Conservation (phyloP, 106 monocot genomes). For the Dioscorea alata region DNA sequence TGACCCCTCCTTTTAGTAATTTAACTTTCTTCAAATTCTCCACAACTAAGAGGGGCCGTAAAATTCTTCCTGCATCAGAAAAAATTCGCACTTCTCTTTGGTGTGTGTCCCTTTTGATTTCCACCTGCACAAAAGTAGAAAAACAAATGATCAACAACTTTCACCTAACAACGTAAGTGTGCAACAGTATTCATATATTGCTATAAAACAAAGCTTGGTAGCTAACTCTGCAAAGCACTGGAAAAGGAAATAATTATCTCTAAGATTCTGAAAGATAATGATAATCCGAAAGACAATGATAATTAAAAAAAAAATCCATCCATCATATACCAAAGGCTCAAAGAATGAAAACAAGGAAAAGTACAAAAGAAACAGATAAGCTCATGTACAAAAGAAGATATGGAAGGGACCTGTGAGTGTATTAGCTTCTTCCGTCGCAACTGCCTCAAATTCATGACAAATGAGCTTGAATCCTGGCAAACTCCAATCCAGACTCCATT, state of each 20-base stretch:
- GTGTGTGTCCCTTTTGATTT: slow-evolving; percentile 79
- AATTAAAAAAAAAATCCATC: too few species aligned
- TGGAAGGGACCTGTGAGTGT: slow-evolving; percentile 46
- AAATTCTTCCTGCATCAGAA: slow-evolving; percentile 77
- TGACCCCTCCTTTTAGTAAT: slow-evolving; percentile 32
- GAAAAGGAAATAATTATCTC: too few species aligned
- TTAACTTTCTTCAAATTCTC: slow-evolving; percentile 70
- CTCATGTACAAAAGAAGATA: not conserved
- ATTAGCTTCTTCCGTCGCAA: slow-evolving; percentile 50
- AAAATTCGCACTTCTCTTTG: slow-evolving; percentile 79
- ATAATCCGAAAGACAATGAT: too few species aligned
- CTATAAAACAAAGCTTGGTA: too few species aligned
- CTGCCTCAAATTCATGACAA: slow-evolving; percentile 47
- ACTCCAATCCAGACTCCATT: slow-evolving; percentile 90
- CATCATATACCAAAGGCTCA: too few species aligned
- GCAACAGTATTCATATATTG: too few species aligned
- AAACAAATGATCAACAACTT: too few species aligned
- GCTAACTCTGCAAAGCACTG: too few species aligned
- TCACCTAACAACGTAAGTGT: too few species aligned
- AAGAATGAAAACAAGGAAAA: too few species aligned
- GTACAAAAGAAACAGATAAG: too few species aligned
- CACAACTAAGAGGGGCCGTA: slow-evolving; percentile 80
- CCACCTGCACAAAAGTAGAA: slow-evolving; percentile 39
- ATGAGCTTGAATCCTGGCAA: slow-evolving; percentile 45
- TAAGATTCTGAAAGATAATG: too few species aligned